Percentiles rank a stretch among this genome's conserved stretches.
These are phyloP conservation scores for Beta vulgaris DNA, from an alignment of 148 eudicot species.

Conservation along the genomic window DNA sequence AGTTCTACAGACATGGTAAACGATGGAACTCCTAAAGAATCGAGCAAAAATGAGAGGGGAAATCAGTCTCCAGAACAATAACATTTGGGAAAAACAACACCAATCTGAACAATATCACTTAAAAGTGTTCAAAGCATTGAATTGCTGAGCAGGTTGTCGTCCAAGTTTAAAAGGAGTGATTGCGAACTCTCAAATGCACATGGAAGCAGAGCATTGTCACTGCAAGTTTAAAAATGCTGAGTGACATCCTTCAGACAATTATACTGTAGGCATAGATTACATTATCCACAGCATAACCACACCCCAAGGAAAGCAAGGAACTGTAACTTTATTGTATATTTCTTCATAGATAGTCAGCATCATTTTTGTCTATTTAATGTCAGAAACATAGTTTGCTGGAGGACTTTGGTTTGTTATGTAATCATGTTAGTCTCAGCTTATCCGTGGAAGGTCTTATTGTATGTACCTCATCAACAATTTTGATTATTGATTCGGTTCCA, in stretches of 20 bases:
- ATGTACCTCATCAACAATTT: constrained; percentile 1
- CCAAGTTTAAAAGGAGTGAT: neutral
- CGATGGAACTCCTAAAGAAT: constrained; percentile 15
- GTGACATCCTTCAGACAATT: neutral
- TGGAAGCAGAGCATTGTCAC: neutral
- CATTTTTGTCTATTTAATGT: neutral
- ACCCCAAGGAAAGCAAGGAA: neutral
- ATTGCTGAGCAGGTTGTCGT: neutral
- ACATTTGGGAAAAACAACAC: neutral
- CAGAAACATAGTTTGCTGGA: neutral
- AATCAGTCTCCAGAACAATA: constrained; percentile 12
- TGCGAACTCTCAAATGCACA: neutral
- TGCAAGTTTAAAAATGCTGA: neutral
- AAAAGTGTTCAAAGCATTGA: neutral
- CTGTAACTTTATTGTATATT: constrained; percentile 7
- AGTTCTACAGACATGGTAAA: constrained; percentile 19
- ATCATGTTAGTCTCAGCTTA: neutral
- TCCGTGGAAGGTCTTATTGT: constrained; percentile 17
- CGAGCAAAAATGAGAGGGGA: constrained; percentile 24
- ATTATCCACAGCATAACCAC: neutral
- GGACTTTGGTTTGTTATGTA: neutral
- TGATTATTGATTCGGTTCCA: neutral
- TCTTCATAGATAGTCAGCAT: constrained; percentile 1
- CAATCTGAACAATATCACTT: neutral
- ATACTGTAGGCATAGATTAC: neutral